A percentile compares a stretch with the other conserved stretches of the same genome.
These are phyloP conservation scores for Arctium minus DNA, from an alignment of 129 eudicot genomes.

Conservation along the genomic window DNA sequence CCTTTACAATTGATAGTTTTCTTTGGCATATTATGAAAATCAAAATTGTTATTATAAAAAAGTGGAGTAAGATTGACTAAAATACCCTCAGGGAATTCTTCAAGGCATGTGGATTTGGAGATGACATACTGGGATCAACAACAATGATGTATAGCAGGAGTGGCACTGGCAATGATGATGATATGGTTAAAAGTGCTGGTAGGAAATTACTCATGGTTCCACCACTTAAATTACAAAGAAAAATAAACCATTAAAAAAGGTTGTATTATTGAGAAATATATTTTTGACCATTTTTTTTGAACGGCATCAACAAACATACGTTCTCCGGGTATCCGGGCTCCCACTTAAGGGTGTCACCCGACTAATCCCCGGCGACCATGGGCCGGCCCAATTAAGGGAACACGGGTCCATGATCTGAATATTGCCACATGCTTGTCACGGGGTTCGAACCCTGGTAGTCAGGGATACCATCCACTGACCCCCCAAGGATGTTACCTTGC, in stretches of 20 bases:
- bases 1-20: neutral
- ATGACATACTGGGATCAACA: constrained; percentile 77
- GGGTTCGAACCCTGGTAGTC: too few relatives aligned
- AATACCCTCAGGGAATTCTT: constrained; percentile 61
- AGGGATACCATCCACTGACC: too few relatives aligned
- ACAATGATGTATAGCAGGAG: constrained; percentile 86
- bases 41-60: neutral
- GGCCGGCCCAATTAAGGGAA: too few relatives aligned
- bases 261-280: neutral
- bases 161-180: constrained; percentile 27
- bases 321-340: too few relatives aligned
- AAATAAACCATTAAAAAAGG: neutral
- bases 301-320: too few relatives aligned
- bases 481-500: too few relatives aligned
- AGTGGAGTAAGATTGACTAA: neutral
- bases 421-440: too few relatives aligned
- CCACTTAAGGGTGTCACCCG: too few relatives aligned
- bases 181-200: constrained; percentile 50
- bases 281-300: neutral
- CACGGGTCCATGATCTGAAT: too few relatives aligned
- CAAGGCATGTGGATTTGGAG: constrained; percentile 89
- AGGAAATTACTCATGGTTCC: constrained; percentile 67
- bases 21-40: neutral
- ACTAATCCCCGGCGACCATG: too few relatives aligned
- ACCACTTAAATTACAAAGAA: constrained; percentile 23